phyloP scores from a whole-genome alignment of 768 basidiomycete species.

The Lyophyllum semitale region DNA sequence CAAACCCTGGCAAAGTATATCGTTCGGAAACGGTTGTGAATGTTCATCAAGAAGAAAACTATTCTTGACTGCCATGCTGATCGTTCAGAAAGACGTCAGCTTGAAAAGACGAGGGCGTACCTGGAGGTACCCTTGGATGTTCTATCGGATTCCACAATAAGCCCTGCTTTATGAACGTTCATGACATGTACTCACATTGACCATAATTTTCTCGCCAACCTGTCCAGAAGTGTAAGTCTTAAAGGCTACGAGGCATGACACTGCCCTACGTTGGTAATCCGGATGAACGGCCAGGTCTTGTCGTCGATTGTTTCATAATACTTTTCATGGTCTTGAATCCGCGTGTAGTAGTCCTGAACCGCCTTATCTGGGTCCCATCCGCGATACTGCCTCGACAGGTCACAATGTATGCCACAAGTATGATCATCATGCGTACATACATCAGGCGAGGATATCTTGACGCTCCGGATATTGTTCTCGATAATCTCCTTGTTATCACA shows the following conservation, averaged over 20 bases:
- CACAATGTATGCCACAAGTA: background rate
- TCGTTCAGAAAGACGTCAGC: slow-evolving; percentile 5
- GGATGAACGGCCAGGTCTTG: slow-evolving; percentile 89
- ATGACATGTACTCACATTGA: slow-evolving; percentile 64
- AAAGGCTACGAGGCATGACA: slow-evolving; percentile 1
- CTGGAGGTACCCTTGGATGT: slow-evolving; percentile 88
- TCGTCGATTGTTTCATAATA: slow-evolving; percentile 93
- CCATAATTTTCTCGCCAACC: slow-evolving; percentile 95
- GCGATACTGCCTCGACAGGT: slow-evolving; percentile 62
- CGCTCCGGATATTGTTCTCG: slow-evolving; percentile 90
- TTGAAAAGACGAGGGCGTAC: slow-evolving; percentile 34
- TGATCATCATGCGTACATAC: slow-evolving; percentile 46
- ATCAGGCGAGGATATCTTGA: slow-evolving; percentile 98
- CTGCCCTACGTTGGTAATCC: slow-evolving; percentile 80
- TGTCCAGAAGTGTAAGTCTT: slow-evolving; percentile 24
- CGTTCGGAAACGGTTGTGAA: slow-evolving; percentile 88
- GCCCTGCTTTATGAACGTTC: background rate
- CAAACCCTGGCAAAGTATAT: slow-evolving; percentile 96
- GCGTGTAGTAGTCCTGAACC: slow-evolving; percentile 87
- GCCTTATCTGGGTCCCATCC: slow-evolving; percentile 93
- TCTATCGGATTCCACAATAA: slow-evolving; percentile 28
- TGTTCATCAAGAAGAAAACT: slow-evolving; percentile 99
- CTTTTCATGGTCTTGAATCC: slow-evolving; percentile 84
- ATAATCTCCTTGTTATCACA: slow-evolving; percentile 94
- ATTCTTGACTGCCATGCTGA: slow-evolving; percentile 70